These are phyloP conservation scores for Cicer chorassanicum DNA, from an alignment of 306 rosid genomes.

Conservation along the genomic window DNA sequence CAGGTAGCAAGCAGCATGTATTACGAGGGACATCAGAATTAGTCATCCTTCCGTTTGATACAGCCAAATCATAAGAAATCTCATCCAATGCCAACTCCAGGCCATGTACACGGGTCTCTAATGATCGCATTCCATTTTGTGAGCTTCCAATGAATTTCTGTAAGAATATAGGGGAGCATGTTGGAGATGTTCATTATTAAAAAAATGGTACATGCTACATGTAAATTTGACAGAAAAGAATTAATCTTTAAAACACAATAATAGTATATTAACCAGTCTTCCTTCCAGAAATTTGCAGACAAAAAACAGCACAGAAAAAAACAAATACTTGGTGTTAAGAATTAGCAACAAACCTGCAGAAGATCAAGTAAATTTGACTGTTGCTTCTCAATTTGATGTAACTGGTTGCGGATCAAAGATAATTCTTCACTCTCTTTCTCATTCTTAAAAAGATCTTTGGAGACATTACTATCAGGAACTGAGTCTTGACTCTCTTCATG, in stretches of 20 bases:
- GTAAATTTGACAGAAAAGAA: slow-evolving; percentile 1
- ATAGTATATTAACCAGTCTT: slow-evolving; percentile 25
- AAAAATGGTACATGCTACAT: slow-evolving; percentile 34
- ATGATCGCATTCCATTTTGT: slow-evolving; percentile 83
- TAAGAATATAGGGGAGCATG: slow-evolving; percentile 30
- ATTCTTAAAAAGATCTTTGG: slow-evolving; percentile 57
- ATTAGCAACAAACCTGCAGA: slow-evolving; percentile 77
- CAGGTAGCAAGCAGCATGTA: slow-evolving; percentile 80
- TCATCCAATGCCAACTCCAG: slow-evolving; percentile 92
- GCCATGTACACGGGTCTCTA: slow-evolving; percentile 97
- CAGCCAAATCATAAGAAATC: slow-evolving; percentile 89
- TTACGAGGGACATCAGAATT: slow-evolving; percentile 47
- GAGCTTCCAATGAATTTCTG: slow-evolving; percentile 97
- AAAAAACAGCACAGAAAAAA: slow-evolving; percentile 21
- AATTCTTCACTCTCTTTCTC: slow-evolving; percentile 75
- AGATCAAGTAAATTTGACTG: slow-evolving; percentile 87
- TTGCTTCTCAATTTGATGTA: slow-evolving; percentile 90
- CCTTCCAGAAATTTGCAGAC: slow-evolving; percentile 13
- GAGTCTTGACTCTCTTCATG: slow-evolving; percentile 63
- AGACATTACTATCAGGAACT: slow-evolving; percentile 50
- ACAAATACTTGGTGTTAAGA: slow-evolving; percentile 24
- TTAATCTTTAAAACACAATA: slow-evolving; percentile 17
- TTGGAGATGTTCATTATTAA: slow-evolving; percentile 42
- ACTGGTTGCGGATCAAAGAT: slow-evolving; percentile 77
- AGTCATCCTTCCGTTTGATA: slow-evolving; percentile 83